phyloP scores from a whole-genome alignment of 768 basidiomycete species.

The Phlebiopsis flavidoalba region DNA sequence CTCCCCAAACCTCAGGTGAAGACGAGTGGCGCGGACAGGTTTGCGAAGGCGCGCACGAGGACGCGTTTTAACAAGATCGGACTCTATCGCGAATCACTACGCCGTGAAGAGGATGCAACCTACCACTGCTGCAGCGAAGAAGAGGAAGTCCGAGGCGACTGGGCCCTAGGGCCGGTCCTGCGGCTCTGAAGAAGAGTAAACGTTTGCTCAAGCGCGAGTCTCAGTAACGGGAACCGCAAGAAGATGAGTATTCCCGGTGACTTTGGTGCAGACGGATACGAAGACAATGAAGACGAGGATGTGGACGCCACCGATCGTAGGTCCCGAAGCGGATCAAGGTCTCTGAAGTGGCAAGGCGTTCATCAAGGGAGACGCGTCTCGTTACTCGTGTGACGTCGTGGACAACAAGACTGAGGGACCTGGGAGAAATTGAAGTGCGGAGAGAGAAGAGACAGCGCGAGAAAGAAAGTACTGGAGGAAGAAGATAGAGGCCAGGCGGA shows the following conservation, averaged over 20 bases:
- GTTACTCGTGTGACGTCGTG: slow-evolving; percentile 20
- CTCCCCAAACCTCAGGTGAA: background rate
- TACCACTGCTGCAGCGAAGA: slow-evolving; percentile 21
- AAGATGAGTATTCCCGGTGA: slow-evolving; percentile 47
- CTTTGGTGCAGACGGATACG: slow-evolving; percentile 51
- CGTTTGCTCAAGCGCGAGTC: slow-evolving; percentile 35
- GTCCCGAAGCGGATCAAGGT: slow-evolving; percentile 41
- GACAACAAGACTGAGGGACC: slow-evolving; percentile 9
- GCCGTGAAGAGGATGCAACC: slow-evolving; percentile 33
- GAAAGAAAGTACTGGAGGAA: slow-evolving; percentile 55
- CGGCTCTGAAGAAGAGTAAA: slow-evolving; percentile 24
- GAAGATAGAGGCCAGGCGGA: slow-evolving; percentile 61
- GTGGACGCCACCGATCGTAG: slow-evolving; percentile 28
- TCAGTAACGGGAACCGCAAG: slow-evolving; percentile 41
- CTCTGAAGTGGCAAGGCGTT: slow-evolving; percentile 27
- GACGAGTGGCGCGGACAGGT: slow-evolving; percentile 20
- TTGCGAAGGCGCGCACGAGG: slow-evolving; percentile 58
- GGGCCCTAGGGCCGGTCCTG: slow-evolving; percentile 27
- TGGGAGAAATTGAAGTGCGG: slow-evolving; percentile 24
- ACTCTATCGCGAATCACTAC: slow-evolving; percentile 58
- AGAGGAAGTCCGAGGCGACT: slow-evolving; percentile 51
- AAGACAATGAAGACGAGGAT: slow-evolving; percentile 29
- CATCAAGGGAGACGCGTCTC: slow-evolving; percentile 33
- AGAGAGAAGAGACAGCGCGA: slow-evolving; percentile 36
- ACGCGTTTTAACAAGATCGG: slow-evolving; percentile 73